phyloP scores from a whole-genome alignment of 2,329 filamentous ascomycete species.

The Calycina marina region DNA sequence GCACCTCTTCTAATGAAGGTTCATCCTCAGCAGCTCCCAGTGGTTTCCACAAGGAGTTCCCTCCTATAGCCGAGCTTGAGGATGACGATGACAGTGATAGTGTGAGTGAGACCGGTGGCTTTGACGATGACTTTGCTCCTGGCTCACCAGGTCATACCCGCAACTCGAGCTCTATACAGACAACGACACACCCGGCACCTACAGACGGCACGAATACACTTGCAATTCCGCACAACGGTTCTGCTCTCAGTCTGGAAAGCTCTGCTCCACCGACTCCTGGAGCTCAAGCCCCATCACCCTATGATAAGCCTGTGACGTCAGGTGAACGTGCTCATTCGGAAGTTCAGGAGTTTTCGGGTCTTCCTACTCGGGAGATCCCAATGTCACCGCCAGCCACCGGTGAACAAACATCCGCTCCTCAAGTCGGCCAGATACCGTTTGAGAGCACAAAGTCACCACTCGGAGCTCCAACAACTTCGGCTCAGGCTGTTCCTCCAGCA shows the following conservation, averaged over 20 bases:
- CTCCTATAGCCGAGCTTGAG: conserved; percentile 78
- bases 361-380: conserved; percentile 39
- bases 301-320: conserved; percentile 29
- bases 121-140: conserved; percentile 84
- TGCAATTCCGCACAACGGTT: conserved; percentile 17
- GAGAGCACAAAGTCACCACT: background rate
- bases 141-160: conserved; percentile 25
- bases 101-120: conserved; percentile 65
- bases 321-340: conserved; percentile 32
- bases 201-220: conserved; percentile 18
- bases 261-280: conserved; percentile 33
- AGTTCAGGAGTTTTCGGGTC: conserved; percentile 34
- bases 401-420: conserved; percentile 11
- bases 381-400: conserved; percentile 19
- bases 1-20: conserved; percentile 23
- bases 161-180: conserved; percentile 15
- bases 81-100: conserved; percentile 63
- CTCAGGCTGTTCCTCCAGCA: conserved; percentile 19
- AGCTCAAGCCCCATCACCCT: conserved; percentile 41
- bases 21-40: conserved; percentile 31
- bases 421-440: conserved; percentile 6
- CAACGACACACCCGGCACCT: conserved; percentile 13
- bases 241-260: conserved; percentile 12
- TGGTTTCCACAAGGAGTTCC: conserved; percentile 65
- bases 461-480: conserved; percentile 8